Conservation (phyloP, 2,329 filamentous ascomycete species). For the Colletotrichum sojae region DNA sequence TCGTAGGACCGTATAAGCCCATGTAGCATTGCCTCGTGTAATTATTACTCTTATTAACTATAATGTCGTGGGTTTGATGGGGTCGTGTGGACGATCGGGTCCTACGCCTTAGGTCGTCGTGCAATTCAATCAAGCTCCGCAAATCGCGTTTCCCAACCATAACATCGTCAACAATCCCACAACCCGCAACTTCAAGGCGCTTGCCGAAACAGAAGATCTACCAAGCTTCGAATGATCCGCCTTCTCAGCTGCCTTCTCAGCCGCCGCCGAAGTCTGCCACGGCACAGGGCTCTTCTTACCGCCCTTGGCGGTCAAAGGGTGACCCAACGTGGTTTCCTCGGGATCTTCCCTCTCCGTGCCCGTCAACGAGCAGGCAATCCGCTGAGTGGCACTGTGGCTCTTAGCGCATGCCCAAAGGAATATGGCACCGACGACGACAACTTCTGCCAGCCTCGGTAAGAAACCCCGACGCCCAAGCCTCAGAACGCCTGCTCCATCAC, state of each 20-base stretch:
- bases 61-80: background rate
- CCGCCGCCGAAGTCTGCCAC: slow-evolving; percentile 24
- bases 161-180: slow-evolving; percentile 31
- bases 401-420: slow-evolving; percentile 41
- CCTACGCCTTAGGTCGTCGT: slow-evolving; percentile 10
- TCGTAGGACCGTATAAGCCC: slow-evolving; percentile 4
- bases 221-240: background rate
- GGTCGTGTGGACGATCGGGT: background rate
- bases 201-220: slow-evolving; percentile 3
- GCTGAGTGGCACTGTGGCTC: slow-evolving; percentile 28
- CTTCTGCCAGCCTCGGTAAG: slow-evolving; percentile 36
- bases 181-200: slow-evolving; percentile 17
- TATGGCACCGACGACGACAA: slow-evolving; percentile 45
- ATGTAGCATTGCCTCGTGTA: slow-evolving; percentile 9
- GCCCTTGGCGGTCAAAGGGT: slow-evolving; percentile 20
- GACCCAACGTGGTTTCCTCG: slow-evolving; percentile 18
- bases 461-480: slow-evolving; percentile 42
- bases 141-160: slow-evolving; percentile 40
- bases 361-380: slow-evolving; percentile 21
- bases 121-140: slow-evolving; percentile 25
- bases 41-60: slow-evolving; percentile 26
- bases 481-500: slow-evolving; percentile 65
- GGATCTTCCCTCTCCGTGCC: slow-evolving; percentile 15
- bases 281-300: slow-evolving; percentile 32
- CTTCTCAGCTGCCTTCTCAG: slow-evolving; percentile 9